These are phyloP conservation scores for Fragaria iinumae DNA, from an alignment of 306 rosid genomes.

Conservation along the genomic window DNA sequence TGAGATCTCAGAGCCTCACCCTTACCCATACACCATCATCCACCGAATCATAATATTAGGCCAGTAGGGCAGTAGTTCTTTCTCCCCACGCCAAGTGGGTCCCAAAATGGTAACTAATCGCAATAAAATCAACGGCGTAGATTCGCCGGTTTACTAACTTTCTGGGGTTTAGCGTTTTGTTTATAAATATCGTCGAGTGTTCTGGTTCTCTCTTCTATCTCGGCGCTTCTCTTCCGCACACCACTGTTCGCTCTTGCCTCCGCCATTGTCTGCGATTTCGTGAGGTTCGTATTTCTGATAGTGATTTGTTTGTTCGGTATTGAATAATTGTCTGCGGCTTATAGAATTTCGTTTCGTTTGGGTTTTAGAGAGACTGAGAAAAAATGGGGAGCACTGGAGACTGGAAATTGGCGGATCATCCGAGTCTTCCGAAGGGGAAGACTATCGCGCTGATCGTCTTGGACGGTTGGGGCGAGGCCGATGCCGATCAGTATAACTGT, in stretches of 20 bases:
- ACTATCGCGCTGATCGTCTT: conserved; percentile 65
- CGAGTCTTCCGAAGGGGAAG: conserved; percentile 96
- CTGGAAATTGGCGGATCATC: conserved; percentile 88
- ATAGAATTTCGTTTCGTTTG: background rate
- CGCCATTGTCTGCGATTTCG: background rate
- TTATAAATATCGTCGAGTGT: background rate
- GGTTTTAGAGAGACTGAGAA: background rate
- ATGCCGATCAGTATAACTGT: conserved; percentile 68
- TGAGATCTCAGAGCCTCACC: background rate
- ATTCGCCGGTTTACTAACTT: background rate
- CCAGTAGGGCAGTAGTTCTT: background rate
- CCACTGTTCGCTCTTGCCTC: background rate
- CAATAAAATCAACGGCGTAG: background rate
- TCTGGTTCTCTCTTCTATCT: background rate
- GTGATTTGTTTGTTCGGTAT: background rate
- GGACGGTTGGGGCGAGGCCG: conserved; percentile 99
- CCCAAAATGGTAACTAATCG: background rate
- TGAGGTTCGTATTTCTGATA: background rate
- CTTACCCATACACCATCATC: background rate
- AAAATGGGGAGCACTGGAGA: conserved; percentile 66
- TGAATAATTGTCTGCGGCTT: background rate
- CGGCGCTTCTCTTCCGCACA: background rate
- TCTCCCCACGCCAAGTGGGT: conserved; percentile 6
- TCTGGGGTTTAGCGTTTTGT: background rate
- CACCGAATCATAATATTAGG: background rate